phyloP scores from a whole-genome alignment of 495 filamentous ascomycete genomes.

The Oleoguttula mirabilis region DNA sequence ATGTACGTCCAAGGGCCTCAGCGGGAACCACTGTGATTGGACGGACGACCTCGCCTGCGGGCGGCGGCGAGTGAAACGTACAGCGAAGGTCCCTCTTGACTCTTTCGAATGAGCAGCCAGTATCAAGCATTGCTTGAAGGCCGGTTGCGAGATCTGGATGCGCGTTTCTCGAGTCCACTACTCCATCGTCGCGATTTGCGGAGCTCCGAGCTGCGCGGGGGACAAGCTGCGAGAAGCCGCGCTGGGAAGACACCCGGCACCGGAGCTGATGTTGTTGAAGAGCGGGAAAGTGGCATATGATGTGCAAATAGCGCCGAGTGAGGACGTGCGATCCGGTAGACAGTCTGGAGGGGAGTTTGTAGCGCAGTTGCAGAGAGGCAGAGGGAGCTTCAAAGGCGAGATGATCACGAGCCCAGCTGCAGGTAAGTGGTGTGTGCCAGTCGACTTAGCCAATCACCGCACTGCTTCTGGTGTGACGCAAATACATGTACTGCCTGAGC shows the following conservation, averaged over 20 bases:
- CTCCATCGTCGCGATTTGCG: slow-evolving; percentile 2
- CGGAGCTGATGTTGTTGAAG: too few species aligned
- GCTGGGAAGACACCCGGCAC: background rate
- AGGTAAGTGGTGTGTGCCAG: background rate
- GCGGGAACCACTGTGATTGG: slow-evolving; percentile 11
- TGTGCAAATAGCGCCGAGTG: background rate
- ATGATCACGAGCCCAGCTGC: background rate
- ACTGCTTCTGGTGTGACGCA: background rate
- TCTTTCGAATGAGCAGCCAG: slow-evolving; percentile 1
- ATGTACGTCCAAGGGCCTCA: background rate
- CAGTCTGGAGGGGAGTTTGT: background rate
- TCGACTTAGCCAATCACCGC: background rate
- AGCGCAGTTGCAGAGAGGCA: background rate
- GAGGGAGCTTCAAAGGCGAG: too few species aligned
- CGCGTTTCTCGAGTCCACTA: background rate
- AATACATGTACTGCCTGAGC: background rate
- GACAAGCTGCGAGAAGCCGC: background rate
- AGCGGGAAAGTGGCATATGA: too few species aligned
- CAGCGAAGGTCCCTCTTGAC: slow-evolving; percentile 4
- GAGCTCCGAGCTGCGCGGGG: background rate
- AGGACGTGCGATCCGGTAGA: background rate
- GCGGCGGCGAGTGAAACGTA: slow-evolving; percentile 7
- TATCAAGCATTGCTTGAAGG: slow-evolving; percentile 8
- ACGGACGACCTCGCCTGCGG: background rate
- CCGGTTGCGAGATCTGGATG: background rate